A percentile compares a stretch with the other conserved stretches of the same genome.
Evolutionary conservation across 2,329 filamentous ascomycete genomes (phyloP).

Genomic region (Fusarium longipes): DNA sequence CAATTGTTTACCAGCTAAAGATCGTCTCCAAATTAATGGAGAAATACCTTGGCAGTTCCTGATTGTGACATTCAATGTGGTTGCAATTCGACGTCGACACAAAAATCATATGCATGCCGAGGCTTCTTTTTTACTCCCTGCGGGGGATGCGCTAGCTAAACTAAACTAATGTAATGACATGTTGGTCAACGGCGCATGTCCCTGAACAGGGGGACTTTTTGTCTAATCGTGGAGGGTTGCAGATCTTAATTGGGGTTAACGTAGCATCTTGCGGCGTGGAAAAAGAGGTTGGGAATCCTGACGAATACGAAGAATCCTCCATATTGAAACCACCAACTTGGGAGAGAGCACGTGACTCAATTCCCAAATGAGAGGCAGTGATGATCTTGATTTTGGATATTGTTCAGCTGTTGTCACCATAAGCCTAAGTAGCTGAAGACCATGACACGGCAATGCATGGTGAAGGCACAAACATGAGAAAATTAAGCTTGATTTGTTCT

Average conservation of each 20-base stretch:
- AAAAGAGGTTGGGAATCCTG: constrained; percentile 4
- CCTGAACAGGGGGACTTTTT: constrained; percentile 30
- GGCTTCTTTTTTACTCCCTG: constrained; percentile 30
- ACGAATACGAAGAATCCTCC: constrained; percentile 4
- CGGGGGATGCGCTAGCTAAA: constrained; percentile 11
- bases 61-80: constrained; percentile 6
- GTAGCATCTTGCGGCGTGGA: background rate
- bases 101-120: constrained; percentile 46
- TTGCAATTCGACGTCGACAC: constrained; percentile 31
- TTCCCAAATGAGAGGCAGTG: background rate
- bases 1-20: constrained; percentile 2
- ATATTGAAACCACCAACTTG: background rate
- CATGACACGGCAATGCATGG: background rate
- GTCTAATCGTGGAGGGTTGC: constrained; percentile 23
- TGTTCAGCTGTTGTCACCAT: background rate
- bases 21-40: background rate
- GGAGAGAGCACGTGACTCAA: constrained; percentile 1
- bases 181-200: constrained; percentile 19
- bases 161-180: background rate
- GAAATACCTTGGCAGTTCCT: constrained; percentile 1
- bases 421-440: background rate
- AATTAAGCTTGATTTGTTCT: constrained; percentile 36
- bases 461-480: background rate
- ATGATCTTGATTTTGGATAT: background rate
- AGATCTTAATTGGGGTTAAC: constrained; percentile 27